A percentile compares a stretch with the other conserved stretches of the same genome.
These are phyloP conservation scores for Lichenothelia convexa DNA, from an alignment of 495 filamentous ascomycete genomes.

Conservation along the genomic window DNA sequence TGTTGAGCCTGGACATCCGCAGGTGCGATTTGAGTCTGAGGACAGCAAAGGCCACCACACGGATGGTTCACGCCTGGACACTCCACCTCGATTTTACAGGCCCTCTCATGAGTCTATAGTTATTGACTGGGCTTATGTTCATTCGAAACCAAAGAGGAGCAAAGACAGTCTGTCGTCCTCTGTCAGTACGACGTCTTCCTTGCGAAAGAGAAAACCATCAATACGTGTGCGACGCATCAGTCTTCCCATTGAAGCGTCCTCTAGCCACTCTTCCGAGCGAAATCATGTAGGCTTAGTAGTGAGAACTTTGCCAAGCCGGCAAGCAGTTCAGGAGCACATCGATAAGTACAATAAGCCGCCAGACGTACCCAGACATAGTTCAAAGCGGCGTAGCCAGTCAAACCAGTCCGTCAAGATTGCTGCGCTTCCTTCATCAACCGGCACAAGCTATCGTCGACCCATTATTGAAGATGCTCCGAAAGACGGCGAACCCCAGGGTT, in stretches of 20 bases:
- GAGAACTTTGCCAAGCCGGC: neutral
- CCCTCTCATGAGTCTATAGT: constrained; percentile 11
- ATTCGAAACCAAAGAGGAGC: neutral
- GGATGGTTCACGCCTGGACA: constrained; percentile 3
- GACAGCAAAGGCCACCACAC: neutral
- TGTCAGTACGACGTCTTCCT: neutral
- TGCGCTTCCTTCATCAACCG: no score
- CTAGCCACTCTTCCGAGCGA: neutral
- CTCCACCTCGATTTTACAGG: constrained; percentile 10
- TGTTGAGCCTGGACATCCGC: neutral
- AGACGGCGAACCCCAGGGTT: no score
- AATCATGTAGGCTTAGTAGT: neutral
- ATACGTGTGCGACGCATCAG: constrained; percentile 4
- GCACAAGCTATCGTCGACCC: no score
- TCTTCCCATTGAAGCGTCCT: neutral
- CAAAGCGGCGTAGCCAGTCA: neutral
- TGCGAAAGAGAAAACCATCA: neutral
- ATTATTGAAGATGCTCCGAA: no score
- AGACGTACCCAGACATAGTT: neutral
- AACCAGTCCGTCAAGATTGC: no score
- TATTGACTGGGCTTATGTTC: constrained; percentile 10
- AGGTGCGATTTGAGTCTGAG: constrained; percentile 1
- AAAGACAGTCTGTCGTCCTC: neutral
- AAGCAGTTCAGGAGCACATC: neutral
- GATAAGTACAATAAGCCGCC: neutral